Evolutionary conservation across 495 filamentous ascomycete genomes (phyloP), one percentile per base, ranked within the genome.

Genomic region (Parathielavia appendiculata): DNA sequence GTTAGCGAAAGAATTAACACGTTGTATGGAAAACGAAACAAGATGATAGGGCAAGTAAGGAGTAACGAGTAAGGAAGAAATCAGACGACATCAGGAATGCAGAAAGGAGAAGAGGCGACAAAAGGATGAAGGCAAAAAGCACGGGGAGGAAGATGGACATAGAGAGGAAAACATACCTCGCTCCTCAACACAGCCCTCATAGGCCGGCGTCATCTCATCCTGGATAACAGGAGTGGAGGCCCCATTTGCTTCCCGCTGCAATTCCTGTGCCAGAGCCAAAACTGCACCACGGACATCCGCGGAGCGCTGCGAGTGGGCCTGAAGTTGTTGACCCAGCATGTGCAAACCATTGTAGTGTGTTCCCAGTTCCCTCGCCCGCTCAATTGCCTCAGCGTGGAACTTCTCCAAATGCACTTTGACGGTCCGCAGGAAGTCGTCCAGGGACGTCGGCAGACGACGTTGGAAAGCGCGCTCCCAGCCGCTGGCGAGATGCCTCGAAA

Each of bases 391-490:
- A 59, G 57, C 65, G 61, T 70, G 79, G 66, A 67, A 83, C 20
- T 50, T 69, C 64, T 64, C 65, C 58, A 67, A 63, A 11, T 58
- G 40, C 0, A 23, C 19, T 39, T 57, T 51, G 5, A 55, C 47
- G 20, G 34, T 38, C 0, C 38, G 30, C 0, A 53, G 40, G 20
- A 71, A 69, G n/a, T 10, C 23, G 1, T 60, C 48, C 26, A 76
- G 43, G n/a, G 51, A n/a, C 0, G 41, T 16, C 0, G 71, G 71
- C 4, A 75, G 17, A 0, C 62, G 63, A 30, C 60, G 60, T 35
- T 72, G 73, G 58, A 86, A 87, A 9, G 74, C 69, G 39, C 72
- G 75, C 56, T 86, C 83, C 84, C 85, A 86, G 46, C 73, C 71
- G 12, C 66, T 68, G 16, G 78, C 77, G 19, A 86, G 51, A n/a